phyloP scores from a whole-genome alignment of 805 yeast species.

The Ogataea chonburiensis region DNA sequence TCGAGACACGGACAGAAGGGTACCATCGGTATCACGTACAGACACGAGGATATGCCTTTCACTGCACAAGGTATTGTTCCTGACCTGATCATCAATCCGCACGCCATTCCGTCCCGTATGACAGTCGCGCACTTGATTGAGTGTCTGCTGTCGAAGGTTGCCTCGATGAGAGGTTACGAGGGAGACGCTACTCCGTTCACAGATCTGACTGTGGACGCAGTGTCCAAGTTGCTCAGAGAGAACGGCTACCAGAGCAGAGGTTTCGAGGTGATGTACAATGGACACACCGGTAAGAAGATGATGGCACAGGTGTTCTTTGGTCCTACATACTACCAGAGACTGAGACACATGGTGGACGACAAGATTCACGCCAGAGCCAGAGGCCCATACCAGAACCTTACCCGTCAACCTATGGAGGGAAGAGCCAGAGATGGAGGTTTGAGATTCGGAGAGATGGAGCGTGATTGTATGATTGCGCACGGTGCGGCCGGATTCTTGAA shows the following conservation, averaged over 20 bases:
- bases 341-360: constrained; percentile 99
- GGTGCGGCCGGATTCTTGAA: constrained; percentile 98
- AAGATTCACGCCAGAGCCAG: constrained; percentile 99
- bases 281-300: constrained; percentile 96
- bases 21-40: constrained; percentile 97
- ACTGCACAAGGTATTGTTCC: constrained; percentile 95
- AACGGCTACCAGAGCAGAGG: constrained; percentile 98
- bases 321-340: constrained; percentile 98
- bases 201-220: constrained; percentile 96
- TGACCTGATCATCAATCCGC: constrained; percentile 96
- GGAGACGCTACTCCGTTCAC: constrained; percentile 99
- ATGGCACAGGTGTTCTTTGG: constrained; percentile 99
- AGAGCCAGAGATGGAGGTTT: constrained; percentile 99
- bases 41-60: constrained; percentile 99
- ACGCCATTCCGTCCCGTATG: constrained; percentile 99
- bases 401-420: constrained; percentile 99
- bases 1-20: constrained; percentile 99
- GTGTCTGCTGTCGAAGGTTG: constrained; percentile 93
- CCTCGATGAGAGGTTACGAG: constrained; percentile 91
- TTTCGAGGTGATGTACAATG: constrained; percentile 97
- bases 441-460: constrained; percentile 99
- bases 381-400: constrained; percentile 96
- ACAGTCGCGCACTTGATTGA: constrained; percentile 99
- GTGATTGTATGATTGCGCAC: constrained; percentile 99
- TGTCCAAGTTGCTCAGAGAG: constrained; percentile 86